Evolutionary conservation across 1,284 basidiomycete species (phyloP).

Genomic region (Austroboletus novae-zelandiae): DNA sequence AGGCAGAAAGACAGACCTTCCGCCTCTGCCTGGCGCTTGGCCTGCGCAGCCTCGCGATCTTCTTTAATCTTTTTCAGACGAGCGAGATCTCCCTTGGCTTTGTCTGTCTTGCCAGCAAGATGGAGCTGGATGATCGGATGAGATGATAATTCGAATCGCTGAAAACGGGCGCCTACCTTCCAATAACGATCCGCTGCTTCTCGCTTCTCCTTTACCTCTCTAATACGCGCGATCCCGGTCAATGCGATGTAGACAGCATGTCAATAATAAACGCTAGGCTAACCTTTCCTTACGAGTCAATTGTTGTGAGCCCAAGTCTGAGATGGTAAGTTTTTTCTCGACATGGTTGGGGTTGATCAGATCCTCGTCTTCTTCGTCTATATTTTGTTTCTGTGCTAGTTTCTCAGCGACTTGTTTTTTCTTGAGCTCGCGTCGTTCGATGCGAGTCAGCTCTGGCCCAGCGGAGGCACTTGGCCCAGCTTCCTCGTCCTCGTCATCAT

Average conservation of each 20-base stretch:
- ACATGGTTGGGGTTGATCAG: slow-evolving; percentile 72
- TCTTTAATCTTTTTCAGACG: slow-evolving; percentile 84
- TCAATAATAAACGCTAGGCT: slow-evolving; percentile 16
- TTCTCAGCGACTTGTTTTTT: slow-evolving; percentile 60
- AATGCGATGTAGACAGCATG: background rate
- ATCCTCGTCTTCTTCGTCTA: slow-evolving; percentile 56
- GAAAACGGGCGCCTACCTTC: slow-evolving; percentile 52
- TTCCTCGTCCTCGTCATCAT: slow-evolving; percentile 32
- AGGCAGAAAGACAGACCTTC: slow-evolving; percentile 54
- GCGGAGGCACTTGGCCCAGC: slow-evolving; percentile 34
- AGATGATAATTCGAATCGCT: background rate
- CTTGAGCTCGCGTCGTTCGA: slow-evolving; percentile 70
- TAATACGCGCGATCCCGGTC: slow-evolving; percentile 30
- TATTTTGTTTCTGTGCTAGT: slow-evolving; percentile 40
- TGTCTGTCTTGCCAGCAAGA: slow-evolving; percentile 77
- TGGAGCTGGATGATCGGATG: slow-evolving; percentile 50
- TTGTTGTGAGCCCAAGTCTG: slow-evolving; percentile 58
- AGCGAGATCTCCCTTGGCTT: slow-evolving; percentile 84
- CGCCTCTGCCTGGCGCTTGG: slow-evolving; percentile 81
- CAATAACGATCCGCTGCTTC: slow-evolving; percentile 83
- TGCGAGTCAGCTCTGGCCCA: slow-evolving; percentile 54
- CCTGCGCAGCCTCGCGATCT: slow-evolving; percentile 82
- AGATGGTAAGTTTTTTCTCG: slow-evolving; percentile 62
- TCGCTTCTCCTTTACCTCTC: slow-evolving; percentile 87
- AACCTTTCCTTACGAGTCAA: slow-evolving; percentile 69